A percentile compares a stretch with the other conserved stretches of the same genome.
Conservation (phyloP, 1,284 basidiomycete species). For the Cutaneotrichosporon curvatum region DNA sequence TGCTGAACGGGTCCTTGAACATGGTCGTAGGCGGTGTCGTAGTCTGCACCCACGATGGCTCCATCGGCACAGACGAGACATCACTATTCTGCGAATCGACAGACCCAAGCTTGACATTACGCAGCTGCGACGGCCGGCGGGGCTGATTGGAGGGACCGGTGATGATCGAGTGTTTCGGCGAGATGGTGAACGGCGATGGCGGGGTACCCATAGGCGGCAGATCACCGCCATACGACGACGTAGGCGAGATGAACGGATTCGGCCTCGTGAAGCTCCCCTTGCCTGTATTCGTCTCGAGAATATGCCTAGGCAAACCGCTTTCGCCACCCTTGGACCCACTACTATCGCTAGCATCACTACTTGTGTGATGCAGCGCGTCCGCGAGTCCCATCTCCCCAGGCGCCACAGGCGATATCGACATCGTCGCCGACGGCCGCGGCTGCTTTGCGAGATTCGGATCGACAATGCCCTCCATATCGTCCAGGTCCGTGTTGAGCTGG, state of each 20-base stretch:
- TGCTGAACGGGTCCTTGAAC: constrained; percentile 41
- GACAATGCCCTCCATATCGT: constrained; percentile 77
- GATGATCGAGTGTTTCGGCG: constrained; percentile 26
- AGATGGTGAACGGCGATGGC: constrained; percentile 31
- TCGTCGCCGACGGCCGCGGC: neutral
- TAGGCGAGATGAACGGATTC: constrained; percentile 8
- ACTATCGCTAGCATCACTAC: constrained; percentile 20
- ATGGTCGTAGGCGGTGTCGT: constrained; percentile 18
- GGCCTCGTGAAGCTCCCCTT: constrained; percentile 1
- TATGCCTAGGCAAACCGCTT: neutral
- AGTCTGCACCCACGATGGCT: constrained; percentile 30
- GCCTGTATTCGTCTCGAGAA: neutral
- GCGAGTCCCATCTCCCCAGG: constrained; percentile 18
- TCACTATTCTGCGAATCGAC: constrained; percentile 27
- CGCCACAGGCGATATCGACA: neutral
- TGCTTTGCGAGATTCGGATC: constrained; percentile 48
- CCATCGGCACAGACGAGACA: constrained; percentile 20
- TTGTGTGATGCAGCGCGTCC: constrained; percentile 26
- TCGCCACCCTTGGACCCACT: neutral
- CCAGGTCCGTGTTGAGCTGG: constrained; percentile 67
- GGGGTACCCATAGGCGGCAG: constrained; percentile 16
- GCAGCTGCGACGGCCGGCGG: constrained; percentile 42
- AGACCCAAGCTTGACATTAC: constrained; percentile 40
- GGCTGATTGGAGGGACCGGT: constrained; percentile 19
- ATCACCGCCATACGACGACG: constrained; percentile 3